phyloP scores from a whole-genome alignment of 148 eudicot species.

The Heliosperma pusillum region DNA sequence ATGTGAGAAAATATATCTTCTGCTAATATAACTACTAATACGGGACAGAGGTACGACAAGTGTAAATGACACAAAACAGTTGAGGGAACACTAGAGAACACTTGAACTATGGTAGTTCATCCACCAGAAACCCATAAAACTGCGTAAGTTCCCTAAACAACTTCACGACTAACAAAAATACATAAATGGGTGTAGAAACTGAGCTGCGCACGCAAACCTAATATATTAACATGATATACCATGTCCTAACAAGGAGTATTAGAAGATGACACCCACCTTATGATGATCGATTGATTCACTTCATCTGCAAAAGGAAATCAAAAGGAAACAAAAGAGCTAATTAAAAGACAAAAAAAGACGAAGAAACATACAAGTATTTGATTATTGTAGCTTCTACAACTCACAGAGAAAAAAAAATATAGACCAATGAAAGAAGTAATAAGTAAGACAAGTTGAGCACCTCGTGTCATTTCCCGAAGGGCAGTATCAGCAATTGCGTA shows the following conservation, averaged over 20 bases:
- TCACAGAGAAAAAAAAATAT: neutral
- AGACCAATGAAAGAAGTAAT: neutral
- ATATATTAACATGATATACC: neutral
- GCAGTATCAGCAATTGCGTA: slow-evolving; percentile 95
- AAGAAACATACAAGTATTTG: neutral
- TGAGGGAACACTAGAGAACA: neutral
- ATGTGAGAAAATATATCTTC: too few relatives aligned
- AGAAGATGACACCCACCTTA: slow-evolving; percentile 60
- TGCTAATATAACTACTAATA: neutral
- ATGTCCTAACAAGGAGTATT: neutral
- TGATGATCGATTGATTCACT: slow-evolving; percentile 94
- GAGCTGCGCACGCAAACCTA: slow-evolving; percentile 2
- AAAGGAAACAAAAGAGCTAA: slow-evolving; percentile 3
- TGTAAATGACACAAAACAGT: neutral
- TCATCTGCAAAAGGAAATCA: slow-evolving; percentile 61
- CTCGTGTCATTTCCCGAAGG: slow-evolving; percentile 85
- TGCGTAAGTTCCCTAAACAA: neutral
- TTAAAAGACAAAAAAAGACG: slow-evolving; percentile 10
- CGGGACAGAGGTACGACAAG: neutral
- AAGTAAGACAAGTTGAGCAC: slow-evolving; percentile 30
- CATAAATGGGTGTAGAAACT: neutral
- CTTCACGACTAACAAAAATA: neutral
- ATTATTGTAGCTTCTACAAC: neutral
- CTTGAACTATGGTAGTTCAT: slow-evolving; percentile 3
- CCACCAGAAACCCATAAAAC: neutral